phyloP scores from a whole-genome alignment of 495 filamentous ascomycete species.

The Hypomontagnella monticulosa region DNA sequence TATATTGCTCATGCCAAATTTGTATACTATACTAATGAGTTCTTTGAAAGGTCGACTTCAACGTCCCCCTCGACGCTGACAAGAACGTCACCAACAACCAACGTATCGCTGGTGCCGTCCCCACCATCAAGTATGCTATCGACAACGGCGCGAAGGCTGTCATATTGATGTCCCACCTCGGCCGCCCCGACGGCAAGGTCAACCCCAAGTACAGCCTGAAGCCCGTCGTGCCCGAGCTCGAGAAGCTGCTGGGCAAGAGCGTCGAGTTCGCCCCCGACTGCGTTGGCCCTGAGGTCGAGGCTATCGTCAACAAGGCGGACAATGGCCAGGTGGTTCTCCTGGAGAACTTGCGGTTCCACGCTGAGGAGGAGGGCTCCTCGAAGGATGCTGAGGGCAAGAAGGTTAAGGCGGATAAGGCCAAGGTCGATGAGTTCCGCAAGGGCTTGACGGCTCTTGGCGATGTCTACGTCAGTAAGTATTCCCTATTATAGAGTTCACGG shows the following conservation, averaged over 20 bases:
- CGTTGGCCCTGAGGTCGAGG: conserved; percentile 89
- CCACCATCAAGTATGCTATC: conserved; percentile 97
- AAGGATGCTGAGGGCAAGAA: conserved; percentile 96
- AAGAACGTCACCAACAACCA: conserved; percentile 98
- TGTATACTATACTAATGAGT: conserved; percentile 11
- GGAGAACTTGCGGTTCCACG: conserved; percentile 97
- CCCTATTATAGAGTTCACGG: background rate
- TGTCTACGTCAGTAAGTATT: conserved; percentile 89
- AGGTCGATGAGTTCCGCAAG: conserved; percentile 93
- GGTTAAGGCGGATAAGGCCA: conserved; percentile 93
- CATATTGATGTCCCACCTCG: conserved; percentile 98
- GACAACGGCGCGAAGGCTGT: conserved; percentile 95
- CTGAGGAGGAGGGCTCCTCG: conserved; percentile 94
- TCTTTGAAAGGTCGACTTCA: conserved; percentile 89
- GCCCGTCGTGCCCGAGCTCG: conserved; percentile 89
- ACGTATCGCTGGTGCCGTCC: conserved; percentile 95
- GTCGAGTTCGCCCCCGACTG: conserved; percentile 92
- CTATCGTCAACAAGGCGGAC: conserved; percentile 82
- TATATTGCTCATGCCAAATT: background rate
- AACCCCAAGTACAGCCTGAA: conserved; percentile 94
- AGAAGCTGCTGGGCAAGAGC: conserved; percentile 83
- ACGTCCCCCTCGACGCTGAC: conserved; percentile 91
- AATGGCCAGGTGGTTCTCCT: conserved; percentile 88
- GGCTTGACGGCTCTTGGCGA: conserved; percentile 94
- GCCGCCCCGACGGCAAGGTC: conserved; percentile 88